These are phyloP conservation scores for Porcisia deanei DNA, from an alignment of 208 protist species.

Conservation along the genomic window DNA sequence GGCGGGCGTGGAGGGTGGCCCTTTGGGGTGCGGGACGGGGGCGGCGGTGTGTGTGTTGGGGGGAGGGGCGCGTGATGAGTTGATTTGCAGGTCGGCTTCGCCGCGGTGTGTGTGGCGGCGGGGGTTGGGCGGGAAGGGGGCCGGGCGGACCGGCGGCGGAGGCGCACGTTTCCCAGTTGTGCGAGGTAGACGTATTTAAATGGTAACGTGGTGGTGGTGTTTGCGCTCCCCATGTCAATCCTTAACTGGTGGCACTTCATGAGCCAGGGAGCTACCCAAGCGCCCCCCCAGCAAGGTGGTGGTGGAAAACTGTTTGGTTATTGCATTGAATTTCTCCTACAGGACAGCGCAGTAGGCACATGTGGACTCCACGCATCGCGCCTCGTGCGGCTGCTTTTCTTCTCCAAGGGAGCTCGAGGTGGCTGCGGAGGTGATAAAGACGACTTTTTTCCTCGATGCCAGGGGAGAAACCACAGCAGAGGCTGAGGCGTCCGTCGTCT, in stretches of 20 bases:
- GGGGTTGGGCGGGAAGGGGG: neutral
- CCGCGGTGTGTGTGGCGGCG: too few species aligned
- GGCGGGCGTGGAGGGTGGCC: too few species aligned
- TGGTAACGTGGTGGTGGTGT: neutral
- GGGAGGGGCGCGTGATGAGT: too few species aligned
- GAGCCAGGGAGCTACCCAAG: neutral
- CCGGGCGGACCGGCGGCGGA: neutral
- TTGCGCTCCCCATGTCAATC: neutral
- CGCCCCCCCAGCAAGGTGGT: neutral
- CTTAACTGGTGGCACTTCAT: neutral
- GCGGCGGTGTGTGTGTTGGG: too few species aligned
- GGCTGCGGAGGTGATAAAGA: conserved; percentile 18
- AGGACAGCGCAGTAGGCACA: conserved; percentile 32
- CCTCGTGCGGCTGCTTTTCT: conserved; percentile 17
- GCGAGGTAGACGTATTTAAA: too few species aligned
- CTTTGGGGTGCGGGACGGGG: too few species aligned
- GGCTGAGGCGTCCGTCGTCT: neutral
- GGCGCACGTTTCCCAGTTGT: too few species aligned
- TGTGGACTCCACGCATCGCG: conserved; percentile 21
- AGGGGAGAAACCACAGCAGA: neutral
- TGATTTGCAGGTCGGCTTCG: too few species aligned
- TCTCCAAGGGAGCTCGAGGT: conserved; percentile 11
- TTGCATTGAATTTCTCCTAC: neutral
- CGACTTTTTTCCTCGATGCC: conserved; percentile 16
- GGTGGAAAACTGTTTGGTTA: neutral